Evolutionary conservation across 306 rosid genomes (phyloP).

Genomic region (Fragaria iinumae): DNA sequence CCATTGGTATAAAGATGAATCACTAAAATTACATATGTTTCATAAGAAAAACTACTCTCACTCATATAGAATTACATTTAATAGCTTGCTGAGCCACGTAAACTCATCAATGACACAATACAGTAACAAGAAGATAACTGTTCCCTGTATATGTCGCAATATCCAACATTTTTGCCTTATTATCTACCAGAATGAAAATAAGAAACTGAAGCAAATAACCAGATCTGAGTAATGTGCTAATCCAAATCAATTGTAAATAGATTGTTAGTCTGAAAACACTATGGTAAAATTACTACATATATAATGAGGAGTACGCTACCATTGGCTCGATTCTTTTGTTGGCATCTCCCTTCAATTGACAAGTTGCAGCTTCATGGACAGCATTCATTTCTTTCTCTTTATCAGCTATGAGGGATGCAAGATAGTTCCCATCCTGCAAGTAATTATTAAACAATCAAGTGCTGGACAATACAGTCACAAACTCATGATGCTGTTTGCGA

Average conservation of each 20-base stretch:
- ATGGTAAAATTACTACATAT: slow-evolving; percentile 3
- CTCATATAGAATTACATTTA: not conserved
- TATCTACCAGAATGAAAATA: not conserved
- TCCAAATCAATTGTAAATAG: not conserved
- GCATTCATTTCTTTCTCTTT: slow-evolving; percentile 43
- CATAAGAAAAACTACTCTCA: not conserved
- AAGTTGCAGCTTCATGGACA: slow-evolving; percentile 39
- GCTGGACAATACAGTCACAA: slow-evolving; percentile 4
- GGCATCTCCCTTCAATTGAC: slow-evolving; percentile 30
- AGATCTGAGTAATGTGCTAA: not conserved
- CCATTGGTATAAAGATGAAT: slow-evolving; percentile 4
- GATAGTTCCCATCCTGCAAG: slow-evolving; percentile 61
- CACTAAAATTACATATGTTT: not conserved
- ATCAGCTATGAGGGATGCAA: slow-evolving; percentile 45
- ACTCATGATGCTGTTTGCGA: slow-evolving; percentile 7
- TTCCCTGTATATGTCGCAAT: not conserved
- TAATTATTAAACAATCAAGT: slow-evolving; percentile 18
- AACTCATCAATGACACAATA: not conserved
- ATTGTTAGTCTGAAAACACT: slow-evolving; percentile 10
- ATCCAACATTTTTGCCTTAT: no score
- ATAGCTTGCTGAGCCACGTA: not conserved
- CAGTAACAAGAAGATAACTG: not conserved
- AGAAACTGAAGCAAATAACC: not conserved
- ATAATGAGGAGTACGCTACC: slow-evolving; percentile 30
- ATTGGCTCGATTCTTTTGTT: slow-evolving; percentile 28